Evolutionary conservation across 1,284 basidiomycete species (phyloP), one percentile per base, ranked within the genome.

Genomic region (Ganoderma meredithae): DNA sequence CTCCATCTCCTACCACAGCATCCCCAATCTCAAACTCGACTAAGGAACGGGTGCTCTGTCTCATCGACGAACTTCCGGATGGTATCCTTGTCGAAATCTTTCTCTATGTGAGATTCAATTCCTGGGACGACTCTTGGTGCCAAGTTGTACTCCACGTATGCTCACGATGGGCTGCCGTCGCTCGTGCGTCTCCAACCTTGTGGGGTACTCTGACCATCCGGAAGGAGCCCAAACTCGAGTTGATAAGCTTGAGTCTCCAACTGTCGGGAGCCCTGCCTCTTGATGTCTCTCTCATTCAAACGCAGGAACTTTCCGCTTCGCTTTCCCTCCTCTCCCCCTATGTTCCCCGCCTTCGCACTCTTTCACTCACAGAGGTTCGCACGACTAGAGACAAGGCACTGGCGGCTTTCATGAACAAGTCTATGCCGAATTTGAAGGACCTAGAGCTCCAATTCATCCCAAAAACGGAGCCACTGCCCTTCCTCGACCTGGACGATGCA

Each of bases 81-180:
- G 27, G 17, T 9, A 12, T 55, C 12, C 31, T 27, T 5, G 15
- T 6, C 15, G 13, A 55, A 19, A 55, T 55, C 27, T 55, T 55
- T 7, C 13, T 13, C 52, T 8, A 55, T 55, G 27, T 55, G 27
- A 22, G 52, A 33, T 33, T 55, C 27, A 27, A 55, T 19, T 55
- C 52, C 27, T 55, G 52, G 52, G 15, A 55, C 27, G 52, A 55
- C 15, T 68, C 61, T 19, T 67, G 65, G 65, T 63, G 31, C 27
- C 43, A 27, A 17, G 7, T 60, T 7, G 56, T 67, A 7, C 61
- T 67, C 3, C 59, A 61, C 55, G 61, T 67, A 13, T 67, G 65
- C 17, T 41, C 25, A 15, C 61, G 43, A 31, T 67, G 65, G 65
- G 39, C 61, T 10, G 36, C 41, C 41, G 19, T 64, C 27, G 63